Evolutionary conservation across 768 basidiomycete genomes (phyloP).

Genomic region (Lactarius trivialis): DNA sequence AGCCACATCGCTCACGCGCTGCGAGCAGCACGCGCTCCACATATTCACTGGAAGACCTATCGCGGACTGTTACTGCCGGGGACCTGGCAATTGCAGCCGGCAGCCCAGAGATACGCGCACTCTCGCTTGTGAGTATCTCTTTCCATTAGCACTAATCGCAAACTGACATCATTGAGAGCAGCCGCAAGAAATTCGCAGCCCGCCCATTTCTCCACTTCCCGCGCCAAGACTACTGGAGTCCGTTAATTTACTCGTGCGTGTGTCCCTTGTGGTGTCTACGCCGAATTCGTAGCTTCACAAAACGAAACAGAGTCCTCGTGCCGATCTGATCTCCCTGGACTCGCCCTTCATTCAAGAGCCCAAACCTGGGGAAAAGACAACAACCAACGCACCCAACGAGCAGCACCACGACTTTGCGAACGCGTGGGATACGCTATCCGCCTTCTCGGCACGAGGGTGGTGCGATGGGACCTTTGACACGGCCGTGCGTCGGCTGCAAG

Average conservation of each 20-base stretch:
- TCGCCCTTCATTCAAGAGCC: slow-evolving; percentile 57
- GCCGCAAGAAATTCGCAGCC: not conserved
- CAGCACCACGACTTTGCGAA: slow-evolving; percentile 42
- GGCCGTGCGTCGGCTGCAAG: slow-evolving; percentile 49
- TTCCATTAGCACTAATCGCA: not conserved
- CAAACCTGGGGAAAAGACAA: not conserved
- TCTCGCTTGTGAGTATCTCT: slow-evolving; percentile 18
- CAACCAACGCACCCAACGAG: not conserved
- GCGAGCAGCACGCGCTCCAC: slow-evolving; percentile 34
- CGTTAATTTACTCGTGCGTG: not conserved
- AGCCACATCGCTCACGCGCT: slow-evolving; percentile 29
- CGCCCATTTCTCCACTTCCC: slow-evolving; percentile 16
- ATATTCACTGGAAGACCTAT: slow-evolving; percentile 28
- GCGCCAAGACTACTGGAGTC: not conserved
- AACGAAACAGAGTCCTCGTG: slow-evolving; percentile 29
- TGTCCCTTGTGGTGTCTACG: not conserved
- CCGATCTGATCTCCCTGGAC: slow-evolving; percentile 70
- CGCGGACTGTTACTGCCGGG: slow-evolving; percentile 22
- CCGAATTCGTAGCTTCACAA: not conserved
- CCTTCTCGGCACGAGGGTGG: slow-evolving; percentile 54
- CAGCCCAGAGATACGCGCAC: slow-evolving; percentile 17
- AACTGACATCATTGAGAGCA: not conserved
- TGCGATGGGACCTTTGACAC: slow-evolving; percentile 49
- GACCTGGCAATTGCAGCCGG: slow-evolving; percentile 24
- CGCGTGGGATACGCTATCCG: slow-evolving; percentile 50